A percentile compares a stretch with the other conserved stretches of the same genome.
These are phyloP conservation scores for Leptosphaerulina australis DNA, from an alignment of 2,329 filamentous ascomycete species.

Conservation along the genomic window DNA sequence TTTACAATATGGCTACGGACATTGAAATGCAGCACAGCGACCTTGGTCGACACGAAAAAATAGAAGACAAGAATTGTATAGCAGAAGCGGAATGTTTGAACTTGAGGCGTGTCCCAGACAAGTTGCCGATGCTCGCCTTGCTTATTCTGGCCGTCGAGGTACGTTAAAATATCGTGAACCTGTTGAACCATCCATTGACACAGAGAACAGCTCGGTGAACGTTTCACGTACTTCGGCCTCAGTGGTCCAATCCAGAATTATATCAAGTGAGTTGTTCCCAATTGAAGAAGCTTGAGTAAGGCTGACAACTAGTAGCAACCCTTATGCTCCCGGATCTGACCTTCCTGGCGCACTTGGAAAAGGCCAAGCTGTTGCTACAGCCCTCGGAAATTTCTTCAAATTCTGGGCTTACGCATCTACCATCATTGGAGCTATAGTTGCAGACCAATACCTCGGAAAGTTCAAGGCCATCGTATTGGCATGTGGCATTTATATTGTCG, in stretches of 20 bases:
- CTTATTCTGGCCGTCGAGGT: conserved; percentile 24
- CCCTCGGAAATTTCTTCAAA: conserved; percentile 50
- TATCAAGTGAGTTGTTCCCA: background rate
- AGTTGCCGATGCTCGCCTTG: conserved; percentile 15
- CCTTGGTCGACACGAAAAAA: conserved; percentile 7
- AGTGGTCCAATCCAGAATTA: conserved; percentile 23
- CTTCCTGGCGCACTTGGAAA: conserved; percentile 47
- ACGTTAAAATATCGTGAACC: too few relatives aligned
- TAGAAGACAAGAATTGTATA: conserved; percentile 2
- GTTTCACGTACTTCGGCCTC: conserved; percentile 22
- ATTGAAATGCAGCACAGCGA: conserved; percentile 6
- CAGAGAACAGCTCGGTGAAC: conserved; percentile 20
- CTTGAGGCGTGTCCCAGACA: conserved; percentile 16
- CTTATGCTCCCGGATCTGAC: conserved; percentile 16
- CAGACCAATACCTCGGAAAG: conserved; percentile 21
- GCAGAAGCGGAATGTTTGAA: conserved; percentile 6
- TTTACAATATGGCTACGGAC: conserved; percentile 6
- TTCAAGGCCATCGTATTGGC: conserved; percentile 13
- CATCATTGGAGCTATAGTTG: conserved; percentile 18
- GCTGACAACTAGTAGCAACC: background rate
- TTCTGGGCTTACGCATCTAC: conserved; percentile 23
- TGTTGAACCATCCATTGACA: too few relatives aligned
- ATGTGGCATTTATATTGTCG: conserved; percentile 14
- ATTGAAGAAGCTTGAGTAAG: background rate
- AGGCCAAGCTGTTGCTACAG: conserved; percentile 50